A percentile compares a stretch with the other conserved stretches of the same genome.
Conservation (phyloP, 2,329 filamentous ascomycete species). For the Ascochyta rabiei region DNA sequence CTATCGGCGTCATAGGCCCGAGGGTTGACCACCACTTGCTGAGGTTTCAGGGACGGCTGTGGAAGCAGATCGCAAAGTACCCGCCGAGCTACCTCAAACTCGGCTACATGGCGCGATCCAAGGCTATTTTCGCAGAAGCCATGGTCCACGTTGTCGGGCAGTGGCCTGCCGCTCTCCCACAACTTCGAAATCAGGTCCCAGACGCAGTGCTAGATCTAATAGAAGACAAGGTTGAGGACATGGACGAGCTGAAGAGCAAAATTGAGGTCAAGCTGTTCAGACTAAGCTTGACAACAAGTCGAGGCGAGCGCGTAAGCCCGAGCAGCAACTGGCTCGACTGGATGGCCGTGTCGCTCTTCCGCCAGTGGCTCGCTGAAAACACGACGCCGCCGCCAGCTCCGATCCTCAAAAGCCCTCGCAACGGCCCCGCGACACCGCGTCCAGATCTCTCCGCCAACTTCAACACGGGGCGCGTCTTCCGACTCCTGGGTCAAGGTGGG, state of each 20-base stretch:
- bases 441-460: constrained; percentile 47
- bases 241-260: constrained; percentile 80
- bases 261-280: constrained; percentile 84
- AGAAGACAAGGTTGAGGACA: constrained; percentile 91
- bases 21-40: constrained; percentile 92
- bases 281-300: constrained; percentile 75
- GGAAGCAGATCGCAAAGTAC: constrained; percentile 97
- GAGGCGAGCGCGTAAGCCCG: constrained; percentile 83
- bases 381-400: constrained; percentile 72
- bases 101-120: constrained; percentile 82
- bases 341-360: constrained; percentile 84
- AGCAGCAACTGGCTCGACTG: constrained; percentile 84
- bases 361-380: constrained; percentile 92
- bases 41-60: constrained; percentile 87
- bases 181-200: constrained; percentile 73
- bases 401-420: constrained; percentile 51
- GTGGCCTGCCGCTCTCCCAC: constrained; percentile 82
- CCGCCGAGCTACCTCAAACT: constrained; percentile 90
- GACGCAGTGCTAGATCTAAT: constrained; percentile 83
- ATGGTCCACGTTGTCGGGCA: constrained; percentile 93
- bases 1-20: constrained; percentile 83
- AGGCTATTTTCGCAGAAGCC: constrained; percentile 77
- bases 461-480: constrained; percentile 75
- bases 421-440: constrained; percentile 23
- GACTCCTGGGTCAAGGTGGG: constrained; percentile 71